phyloP scores from a whole-genome alignment of 768 basidiomycete genomes.

The Pleurotus platypus region DNA sequence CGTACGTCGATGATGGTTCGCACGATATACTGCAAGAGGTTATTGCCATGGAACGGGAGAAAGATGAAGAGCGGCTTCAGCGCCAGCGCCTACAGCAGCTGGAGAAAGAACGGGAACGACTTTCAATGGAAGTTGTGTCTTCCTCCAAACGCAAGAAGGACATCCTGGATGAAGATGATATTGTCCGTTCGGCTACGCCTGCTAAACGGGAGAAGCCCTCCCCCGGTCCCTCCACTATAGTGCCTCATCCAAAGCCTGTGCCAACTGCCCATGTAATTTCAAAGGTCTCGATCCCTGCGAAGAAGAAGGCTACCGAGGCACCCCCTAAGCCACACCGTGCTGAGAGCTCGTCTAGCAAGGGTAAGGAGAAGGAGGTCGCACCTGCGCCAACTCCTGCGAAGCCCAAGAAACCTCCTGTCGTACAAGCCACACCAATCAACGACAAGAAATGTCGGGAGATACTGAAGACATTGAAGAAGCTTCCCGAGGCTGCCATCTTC shows the following conservation, averaged over 20 bases:
- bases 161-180: conserved; percentile 52
- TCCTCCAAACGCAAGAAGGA: conserved; percentile 3
- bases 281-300: conserved; percentile 20
- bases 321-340: conserved; percentile 38
- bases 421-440: conserved; percentile 54
- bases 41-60: conserved; percentile 72
- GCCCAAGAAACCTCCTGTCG: conserved; percentile 32
- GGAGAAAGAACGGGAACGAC: conserved; percentile 38
- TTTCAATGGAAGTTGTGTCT: conserved; percentile 38
- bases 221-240: conserved; percentile 29
- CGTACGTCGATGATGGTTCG: conserved; percentile 78
- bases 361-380: conserved; percentile 67
- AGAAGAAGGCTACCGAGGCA: conserved; percentile 17
- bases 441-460: conserved; percentile 82
- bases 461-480: conserved; percentile 51
- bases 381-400: conserved; percentile 31
- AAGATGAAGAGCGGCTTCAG: conserved; percentile 39
- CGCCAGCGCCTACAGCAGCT: conserved; percentile 43
- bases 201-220: conserved; percentile 52
- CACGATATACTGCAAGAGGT: conserved; percentile 81
- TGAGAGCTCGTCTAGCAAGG: conserved; percentile 51
- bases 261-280: conserved; percentile 11
- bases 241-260: conserved; percentile 23
- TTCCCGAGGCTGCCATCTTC: conserved; percentile 74
- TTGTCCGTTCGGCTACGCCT: conserved; percentile 59